Base-by-base conservation (phyloP, 202 grass and related monocot genomes). In the Miscanthus sacchariflorus region DNA sequence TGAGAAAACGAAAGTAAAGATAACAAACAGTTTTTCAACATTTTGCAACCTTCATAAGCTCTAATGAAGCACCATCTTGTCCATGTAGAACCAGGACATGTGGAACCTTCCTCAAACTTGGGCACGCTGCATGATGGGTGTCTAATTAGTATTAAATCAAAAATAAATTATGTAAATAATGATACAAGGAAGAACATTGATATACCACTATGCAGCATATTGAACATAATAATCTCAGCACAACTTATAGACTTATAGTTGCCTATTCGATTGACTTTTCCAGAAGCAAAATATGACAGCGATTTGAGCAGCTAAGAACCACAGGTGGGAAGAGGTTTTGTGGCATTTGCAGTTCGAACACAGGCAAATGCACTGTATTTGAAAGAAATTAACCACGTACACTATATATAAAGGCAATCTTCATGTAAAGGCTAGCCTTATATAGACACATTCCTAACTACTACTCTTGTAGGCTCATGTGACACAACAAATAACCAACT, bases 41-140 rank as follows among this genome's bases (percentile, higher is more conserved):
- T 74, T 82, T 74, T 69, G n/a, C 3, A 79, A 99, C 89, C 81
- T 90, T 89, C 48, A 95, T 82, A 86, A 76, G 77, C 79, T 99
- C 94, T 79, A 93, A 74, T 68, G 94, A 90, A 92, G 48, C 87
- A 95, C 86, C 87, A 89, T 86, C 91, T 83, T 96, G 83, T 86
- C 96, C 96, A 95, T 96, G 96, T 19, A 94, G 45, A 80, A 98
- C 94, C 83, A 93, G 89, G 45, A 98, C 96, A 87, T 96, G 89
- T n/a, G 89, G 91, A 84, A 98, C 65, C 71, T 95, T 95, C 74
- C 78, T 95, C 87, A 99, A 87, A 72, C 76, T 89, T 63, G 92
- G 94, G 83, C 96, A 99, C 38, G 92, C 96, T 99, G 81, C 33
- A 65, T 15, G 78, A 75, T 13, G 70, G 75, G 87, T 42, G 84